Evolutionary conservation across 306 rosid species (phyloP).

Genomic region (Luffa acutangula): DNA sequence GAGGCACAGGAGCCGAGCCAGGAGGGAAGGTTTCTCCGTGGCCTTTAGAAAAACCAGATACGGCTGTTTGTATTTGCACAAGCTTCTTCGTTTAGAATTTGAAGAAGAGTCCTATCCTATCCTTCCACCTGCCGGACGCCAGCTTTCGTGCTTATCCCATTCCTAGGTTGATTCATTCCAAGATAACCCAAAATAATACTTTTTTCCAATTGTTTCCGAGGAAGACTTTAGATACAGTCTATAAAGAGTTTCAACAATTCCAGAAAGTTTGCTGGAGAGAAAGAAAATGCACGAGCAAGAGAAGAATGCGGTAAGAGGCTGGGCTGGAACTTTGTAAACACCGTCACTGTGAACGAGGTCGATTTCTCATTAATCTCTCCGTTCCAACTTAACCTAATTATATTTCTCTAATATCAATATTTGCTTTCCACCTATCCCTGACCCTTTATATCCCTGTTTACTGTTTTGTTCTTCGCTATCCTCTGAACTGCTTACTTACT

Average conservation of each 20-base stretch:
- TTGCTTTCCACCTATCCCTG: background rate
- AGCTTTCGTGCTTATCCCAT: slow-evolving; percentile 6
- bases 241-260: background rate
- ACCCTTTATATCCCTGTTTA: background rate
- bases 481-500: background rate
- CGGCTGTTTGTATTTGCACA: background rate
- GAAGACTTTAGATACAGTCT: background rate
- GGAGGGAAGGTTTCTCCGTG: background rate
- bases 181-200: background rate
- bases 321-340: slow-evolving; percentile 5
- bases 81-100: background rate
- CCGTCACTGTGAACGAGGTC: slow-evolving; percentile 7
- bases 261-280: background rate
- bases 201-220: background rate
- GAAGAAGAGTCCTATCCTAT: background rate
- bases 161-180: slow-evolving; percentile 11
- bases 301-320: background rate
- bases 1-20: background rate
- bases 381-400: background rate
- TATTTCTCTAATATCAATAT: background rate
- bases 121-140: slow-evolving; percentile 1
- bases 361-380: slow-evolving; percentile 10
- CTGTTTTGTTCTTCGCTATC: background rate
- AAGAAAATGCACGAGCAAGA: background rate
- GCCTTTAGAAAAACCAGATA: background rate